A percentile compares a stretch with the other conserved stretches of the same genome.
phyloP scores from a whole-genome alignment of 2,329 filamentous ascomycete species.

The Cercospora sojina region DNA sequence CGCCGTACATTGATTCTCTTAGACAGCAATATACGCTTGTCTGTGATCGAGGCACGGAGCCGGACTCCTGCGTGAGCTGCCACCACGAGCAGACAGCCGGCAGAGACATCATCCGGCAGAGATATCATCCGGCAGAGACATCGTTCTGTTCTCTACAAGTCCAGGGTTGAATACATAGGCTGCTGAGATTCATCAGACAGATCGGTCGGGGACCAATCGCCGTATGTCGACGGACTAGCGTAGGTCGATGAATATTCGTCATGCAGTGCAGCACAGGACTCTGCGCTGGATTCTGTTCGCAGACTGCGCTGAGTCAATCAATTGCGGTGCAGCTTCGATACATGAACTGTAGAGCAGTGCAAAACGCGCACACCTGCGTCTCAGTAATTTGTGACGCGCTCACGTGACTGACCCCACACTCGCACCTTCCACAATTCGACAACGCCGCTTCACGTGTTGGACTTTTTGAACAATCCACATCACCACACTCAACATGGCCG shows the following conservation, averaged over 20 bases:
- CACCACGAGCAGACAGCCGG: background rate
- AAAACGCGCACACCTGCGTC: background rate
- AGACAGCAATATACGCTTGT: background rate
- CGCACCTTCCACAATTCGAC: slow-evolving; percentile 11
- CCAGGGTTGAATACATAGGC: background rate
- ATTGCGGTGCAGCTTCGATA: background rate
- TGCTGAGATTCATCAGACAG: background rate
- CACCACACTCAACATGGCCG: slow-evolving; percentile 30
- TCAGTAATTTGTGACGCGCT: background rate
- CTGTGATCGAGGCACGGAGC: background rate
- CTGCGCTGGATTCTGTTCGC: background rate
- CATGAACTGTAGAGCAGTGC: background rate
- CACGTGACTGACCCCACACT: slow-evolving; percentile 5
- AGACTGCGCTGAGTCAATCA: background rate
- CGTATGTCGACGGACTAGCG: background rate
- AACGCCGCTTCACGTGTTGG: background rate
- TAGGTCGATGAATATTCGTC: background rate
- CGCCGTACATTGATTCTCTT: background rate
- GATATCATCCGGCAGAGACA: background rate
- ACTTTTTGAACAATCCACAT: background rate
- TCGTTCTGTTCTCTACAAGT: background rate
- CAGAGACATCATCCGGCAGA: background rate
- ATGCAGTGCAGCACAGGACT: background rate
- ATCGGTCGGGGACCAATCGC: background rate
- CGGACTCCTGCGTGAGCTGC: background rate